Percentiles rank a stretch among this genome's conserved stretches.
These are phyloP conservation scores for Penicillium thymicola DNA, from an alignment of 2,329 filamentous ascomycete species.

Conservation along the genomic window DNA sequence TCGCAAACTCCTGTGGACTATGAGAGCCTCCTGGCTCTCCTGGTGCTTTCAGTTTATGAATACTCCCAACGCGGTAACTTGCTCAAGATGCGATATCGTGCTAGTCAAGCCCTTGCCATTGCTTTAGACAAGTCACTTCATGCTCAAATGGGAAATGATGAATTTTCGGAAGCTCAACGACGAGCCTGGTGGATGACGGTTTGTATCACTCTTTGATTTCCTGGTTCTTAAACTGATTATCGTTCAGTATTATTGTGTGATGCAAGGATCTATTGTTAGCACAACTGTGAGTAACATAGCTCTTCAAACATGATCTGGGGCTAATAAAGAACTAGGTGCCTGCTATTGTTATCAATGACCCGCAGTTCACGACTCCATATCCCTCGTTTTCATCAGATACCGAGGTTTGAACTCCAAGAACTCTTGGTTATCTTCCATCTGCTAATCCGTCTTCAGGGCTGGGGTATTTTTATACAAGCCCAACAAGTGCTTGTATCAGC, in stretches of 20 bases:
- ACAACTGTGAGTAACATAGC: slow-evolving; percentile 35
- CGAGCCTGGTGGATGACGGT: slow-evolving; percentile 51
- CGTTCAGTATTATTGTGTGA: slow-evolving; percentile 43
- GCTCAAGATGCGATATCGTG: slow-evolving; percentile 46
- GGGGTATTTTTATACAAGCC: slow-evolving; percentile 42
- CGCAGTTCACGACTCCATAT: slow-evolving; percentile 44
- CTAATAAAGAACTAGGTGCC: slow-evolving; percentile 33
- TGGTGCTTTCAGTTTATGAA: slow-evolving; percentile 46
- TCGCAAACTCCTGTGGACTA: slow-evolving; percentile 40
- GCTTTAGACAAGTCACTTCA: slow-evolving; percentile 46
- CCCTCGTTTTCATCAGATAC: slow-evolving; percentile 40
- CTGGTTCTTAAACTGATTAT: not conserved
- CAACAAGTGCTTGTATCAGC: slow-evolving; percentile 44
- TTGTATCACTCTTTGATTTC: slow-evolving; percentile 8
- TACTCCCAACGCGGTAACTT: slow-evolving; percentile 47
- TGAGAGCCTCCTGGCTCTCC: slow-evolving; percentile 41
- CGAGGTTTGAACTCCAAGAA: slow-evolving; percentile 31
- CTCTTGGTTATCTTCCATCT: not conserved
- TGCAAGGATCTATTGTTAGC: slow-evolving; percentile 46
- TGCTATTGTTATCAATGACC: slow-evolving; percentile 44
- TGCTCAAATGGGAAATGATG: slow-evolving; percentile 32
- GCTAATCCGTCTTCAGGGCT: slow-evolving; percentile 34
- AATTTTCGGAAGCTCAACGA: slow-evolving; percentile 41
- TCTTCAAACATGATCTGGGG: not conserved
- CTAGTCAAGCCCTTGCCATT: slow-evolving; percentile 43